Base-by-base conservation (phyloP, 2,329 filamentous ascomycete genomes). In the Fonsecaea nubica region DNA sequence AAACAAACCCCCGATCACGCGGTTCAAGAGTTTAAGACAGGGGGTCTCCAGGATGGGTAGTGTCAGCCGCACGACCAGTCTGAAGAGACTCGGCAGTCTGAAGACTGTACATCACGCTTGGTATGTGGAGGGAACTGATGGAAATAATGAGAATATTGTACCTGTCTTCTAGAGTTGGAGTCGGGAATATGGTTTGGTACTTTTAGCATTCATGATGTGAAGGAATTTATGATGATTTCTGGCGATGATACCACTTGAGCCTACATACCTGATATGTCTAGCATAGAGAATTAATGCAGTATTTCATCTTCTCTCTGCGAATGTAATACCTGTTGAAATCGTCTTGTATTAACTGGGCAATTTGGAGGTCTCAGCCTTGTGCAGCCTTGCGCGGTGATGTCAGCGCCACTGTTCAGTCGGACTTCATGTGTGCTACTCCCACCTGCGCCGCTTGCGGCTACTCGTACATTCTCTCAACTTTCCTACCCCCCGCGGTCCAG, bases 21-120 rank as follows among this genome's bases (percentile, higher is more conserved):
- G 71, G 35, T 73, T 73, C 65, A 72, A 73, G 66, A 73, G 71
- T 57, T 66, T 73, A 52, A 65, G 71, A 57, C 54, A 48, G 15
- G 69, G 71, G 33, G 70, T 73, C 2, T 64, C 52, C 2, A 59
- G 69, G 33, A 69, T 70, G 58, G 69, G 68, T 15, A 69, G 69
- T 77, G 97, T 93, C 66, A 99, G 84, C 79, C 98, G 95, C 66
- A 96, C 91, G 63, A 90, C 92, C 18, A 98, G 89, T 80, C 97
- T 98, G 72, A 92, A 86, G 75, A 98, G 98, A 77, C 98, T 95
- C 59, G 92, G 93, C 7, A 73, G 71, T 65, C 61, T 72, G 59
- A 72, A 72, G 68, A 72, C 65, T 45, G 67, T 69, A 15, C 70
- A 71, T 55, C 65, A 70, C 52, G 63, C 65, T 30, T 73, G 70